A percentile compares a stretch with the other conserved stretches of the same genome.
phyloP scores from a whole-genome alignment of 2,329 filamentous ascomycete species.

The Hirsutella minnesotensis region DNA sequence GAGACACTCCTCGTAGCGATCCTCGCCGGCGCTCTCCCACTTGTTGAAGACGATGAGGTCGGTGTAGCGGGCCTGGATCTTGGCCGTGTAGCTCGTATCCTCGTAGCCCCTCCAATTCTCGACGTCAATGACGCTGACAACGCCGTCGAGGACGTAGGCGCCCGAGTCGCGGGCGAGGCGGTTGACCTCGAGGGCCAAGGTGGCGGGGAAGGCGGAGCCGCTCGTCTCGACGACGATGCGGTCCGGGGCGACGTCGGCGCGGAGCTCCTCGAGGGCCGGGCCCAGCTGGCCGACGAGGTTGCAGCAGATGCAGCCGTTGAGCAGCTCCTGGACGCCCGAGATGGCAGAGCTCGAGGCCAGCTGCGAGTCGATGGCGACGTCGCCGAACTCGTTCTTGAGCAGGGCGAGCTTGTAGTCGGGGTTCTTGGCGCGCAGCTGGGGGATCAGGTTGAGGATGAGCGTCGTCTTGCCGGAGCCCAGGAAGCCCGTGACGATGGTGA shows the following conservation, averaged over 20 bases:
- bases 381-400: constrained; percentile 96
- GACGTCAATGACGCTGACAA: constrained; percentile 82
- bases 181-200: constrained; percentile 83
- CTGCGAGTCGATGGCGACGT: constrained; percentile 85
- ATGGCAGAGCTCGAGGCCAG: constrained; percentile 75
- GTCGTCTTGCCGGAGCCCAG: constrained; percentile 95
- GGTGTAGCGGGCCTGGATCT: constrained; percentile 79
- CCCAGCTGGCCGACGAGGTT: constrained; percentile 89
- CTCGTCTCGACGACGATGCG: constrained; percentile 91
- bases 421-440: constrained; percentile 68
- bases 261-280: constrained; percentile 67
- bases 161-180: constrained; percentile 58
- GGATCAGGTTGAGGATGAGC: constrained; percentile 84
- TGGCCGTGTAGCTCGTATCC: constrained; percentile 79
- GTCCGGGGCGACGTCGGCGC: constrained; percentile 48
- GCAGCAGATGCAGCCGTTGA: constrained; percentile 98
- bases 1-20: constrained; percentile 62
- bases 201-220: constrained; percentile 79
- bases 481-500: constrained; percentile 94
- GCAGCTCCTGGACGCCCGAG: constrained; percentile 79
- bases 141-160: constrained; percentile 69
- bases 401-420: constrained; percentile 77
- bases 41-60: constrained; percentile 90
- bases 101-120: constrained; percentile 94
- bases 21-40: constrained; percentile 68